Percentiles rank a stretch among this genome's conserved stretches.
Evolutionary conservation across 352 stramenopile genomes (phyloP).

Genomic region (Globisporangium paddicum): DNA sequence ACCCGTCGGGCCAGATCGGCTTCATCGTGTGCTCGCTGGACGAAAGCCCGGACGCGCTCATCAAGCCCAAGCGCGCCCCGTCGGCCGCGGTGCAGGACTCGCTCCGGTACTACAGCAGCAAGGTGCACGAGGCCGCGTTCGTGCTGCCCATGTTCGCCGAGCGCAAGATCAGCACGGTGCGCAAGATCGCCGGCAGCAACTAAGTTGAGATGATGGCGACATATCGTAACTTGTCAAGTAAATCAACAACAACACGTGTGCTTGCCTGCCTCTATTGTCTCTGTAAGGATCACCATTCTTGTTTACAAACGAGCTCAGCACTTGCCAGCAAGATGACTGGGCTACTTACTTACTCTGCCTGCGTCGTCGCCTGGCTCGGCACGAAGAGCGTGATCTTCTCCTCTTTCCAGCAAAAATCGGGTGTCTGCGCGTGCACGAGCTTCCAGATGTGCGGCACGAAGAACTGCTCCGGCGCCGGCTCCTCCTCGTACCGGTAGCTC

Average conservation of each 20-base stretch:
- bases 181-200: constrained; percentile 35
- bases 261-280: neutral
- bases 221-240: too few species aligned
- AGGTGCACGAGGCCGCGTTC: constrained; percentile 95
- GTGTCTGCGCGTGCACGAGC: constrained; percentile 64
- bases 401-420: constrained; percentile 73
- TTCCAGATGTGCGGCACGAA: constrained; percentile 81
- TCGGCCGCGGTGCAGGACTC: constrained; percentile 51
- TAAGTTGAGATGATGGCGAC: neutral
- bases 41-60: constrained; percentile 45
- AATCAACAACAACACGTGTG: neutral
- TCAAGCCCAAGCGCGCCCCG: constrained; percentile 65
- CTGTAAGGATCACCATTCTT: too few species aligned
- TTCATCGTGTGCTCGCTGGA: constrained; percentile 93
- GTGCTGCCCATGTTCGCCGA: constrained; percentile 95
- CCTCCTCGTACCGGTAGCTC: constrained; percentile 80
- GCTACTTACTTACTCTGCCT: constrained; percentile 7
- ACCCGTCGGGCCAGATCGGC: constrained; percentile 98
- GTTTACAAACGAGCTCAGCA: too few species aligned
- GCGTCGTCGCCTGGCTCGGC: constrained; percentile 17
- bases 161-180: constrained; percentile 71
- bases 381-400: constrained; percentile 81
- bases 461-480: constrained; percentile 65
- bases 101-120: constrained; percentile 94
- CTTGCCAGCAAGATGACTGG: too few species aligned